Evolutionary conservation across 176 grass and related monocot species (phyloP).

Genomic region (Secale cereale): DNA sequence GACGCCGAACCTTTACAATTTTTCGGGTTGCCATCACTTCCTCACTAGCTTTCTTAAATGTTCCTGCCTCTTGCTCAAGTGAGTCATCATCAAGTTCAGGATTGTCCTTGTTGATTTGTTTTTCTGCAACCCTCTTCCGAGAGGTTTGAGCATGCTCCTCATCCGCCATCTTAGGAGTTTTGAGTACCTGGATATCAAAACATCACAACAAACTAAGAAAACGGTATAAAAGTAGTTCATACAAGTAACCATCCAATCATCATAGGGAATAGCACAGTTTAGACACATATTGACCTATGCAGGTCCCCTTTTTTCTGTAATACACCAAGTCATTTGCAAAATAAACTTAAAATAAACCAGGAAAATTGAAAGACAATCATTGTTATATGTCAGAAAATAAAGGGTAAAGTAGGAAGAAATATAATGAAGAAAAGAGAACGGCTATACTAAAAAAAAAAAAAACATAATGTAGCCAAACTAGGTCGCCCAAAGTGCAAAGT

Average conservation of each 20-base stretch:
- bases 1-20: conserved; percentile 81
- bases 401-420: not conserved
- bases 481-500: not conserved
- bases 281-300: not conserved
- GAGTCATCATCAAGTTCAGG: conserved; percentile 80
- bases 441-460: not conserved
- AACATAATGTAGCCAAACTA: not conserved
- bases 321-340: not conserved
- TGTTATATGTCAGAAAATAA: too few relatives aligned
- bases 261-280: not conserved
- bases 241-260: not conserved
- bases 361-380: not conserved
- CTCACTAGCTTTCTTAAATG: conserved; percentile 93
- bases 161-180: conserved; percentile 52
- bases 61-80: conserved; percentile 55
- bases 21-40: conserved; percentile 91
- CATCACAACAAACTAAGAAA: not conserved
- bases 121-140: conserved; percentile 84
- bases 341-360: not conserved
- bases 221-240: not conserved
- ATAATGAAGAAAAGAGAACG: not conserved
- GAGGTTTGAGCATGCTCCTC: conserved; percentile 60
- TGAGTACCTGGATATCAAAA: conserved; percentile 24
- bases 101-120: conserved; percentile 80
- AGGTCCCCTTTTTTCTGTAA: not conserved